A percentile compares a stretch with the other conserved stretches of the same genome.
Conservation (phyloP, 805 yeast species). For the Danielozyma ontarioensis region DNA sequence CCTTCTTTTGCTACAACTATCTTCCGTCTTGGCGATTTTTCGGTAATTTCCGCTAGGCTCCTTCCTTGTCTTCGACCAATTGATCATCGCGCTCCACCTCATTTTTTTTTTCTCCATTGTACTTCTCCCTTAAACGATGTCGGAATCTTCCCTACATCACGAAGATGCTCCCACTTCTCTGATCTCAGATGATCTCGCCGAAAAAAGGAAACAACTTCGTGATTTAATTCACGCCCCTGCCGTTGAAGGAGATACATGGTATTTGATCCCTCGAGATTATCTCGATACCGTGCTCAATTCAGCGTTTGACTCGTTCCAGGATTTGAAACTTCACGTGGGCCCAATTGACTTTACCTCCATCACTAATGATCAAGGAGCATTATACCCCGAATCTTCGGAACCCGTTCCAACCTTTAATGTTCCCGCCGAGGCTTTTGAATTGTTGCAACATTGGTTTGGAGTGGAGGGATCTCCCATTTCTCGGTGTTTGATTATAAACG, state of each 20-base stretch:
- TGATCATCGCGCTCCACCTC: too few relatives aligned
- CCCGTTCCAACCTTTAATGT: conserved; percentile 23
- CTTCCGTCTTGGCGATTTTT: too few relatives aligned
- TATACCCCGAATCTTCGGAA: conserved; percentile 22
- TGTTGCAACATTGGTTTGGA: conserved; percentile 53
- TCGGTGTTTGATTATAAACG: conserved; percentile 22
- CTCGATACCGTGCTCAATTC: conserved; percentile 33
- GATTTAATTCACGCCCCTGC: background rate
- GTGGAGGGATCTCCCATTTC: conserved; percentile 30
- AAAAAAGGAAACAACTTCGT: background rate
- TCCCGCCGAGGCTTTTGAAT: conserved; percentile 39
- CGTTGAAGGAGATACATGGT: conserved; percentile 45
- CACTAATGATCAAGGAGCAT: conserved; percentile 41
- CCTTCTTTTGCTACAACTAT: too few relatives aligned
- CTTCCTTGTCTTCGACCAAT: too few relatives aligned
- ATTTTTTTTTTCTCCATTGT: too few relatives aligned
- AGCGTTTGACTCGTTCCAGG: conserved; percentile 20
- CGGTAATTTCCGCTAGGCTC: too few relatives aligned
- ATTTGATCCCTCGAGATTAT: conserved; percentile 45
- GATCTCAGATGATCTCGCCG: background rate
- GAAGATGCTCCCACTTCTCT: too few relatives aligned
- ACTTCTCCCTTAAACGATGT: too few relatives aligned
- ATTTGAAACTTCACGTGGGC: conserved; percentile 32
- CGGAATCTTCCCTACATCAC: too few relatives aligned
- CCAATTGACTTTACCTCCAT: conserved; percentile 43